Evolutionary conservation across 805 yeast genomes (phyloP).

Genomic region (Wickerhamomyces bisporus): DNA sequence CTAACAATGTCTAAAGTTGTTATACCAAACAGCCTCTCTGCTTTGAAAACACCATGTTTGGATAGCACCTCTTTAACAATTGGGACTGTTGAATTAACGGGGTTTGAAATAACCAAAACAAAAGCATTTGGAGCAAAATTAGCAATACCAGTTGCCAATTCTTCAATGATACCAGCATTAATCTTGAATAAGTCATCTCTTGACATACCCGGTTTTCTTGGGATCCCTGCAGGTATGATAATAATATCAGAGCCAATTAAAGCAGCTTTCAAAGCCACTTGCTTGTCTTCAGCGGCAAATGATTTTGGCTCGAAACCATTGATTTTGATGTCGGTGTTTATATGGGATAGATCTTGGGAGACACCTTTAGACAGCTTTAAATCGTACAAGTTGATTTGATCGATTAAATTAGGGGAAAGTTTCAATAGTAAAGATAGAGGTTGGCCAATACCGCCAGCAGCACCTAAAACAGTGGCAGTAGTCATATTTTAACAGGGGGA

Average conservation of each 20-base stretch:
- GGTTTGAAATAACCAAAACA: slow-evolving; percentile 82
- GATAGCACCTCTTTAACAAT: slow-evolving; percentile 77
- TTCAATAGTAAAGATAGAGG: slow-evolving; percentile 80
- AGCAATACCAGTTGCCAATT: slow-evolving; percentile 72
- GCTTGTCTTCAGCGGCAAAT: slow-evolving; percentile 49
- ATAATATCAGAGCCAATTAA: slow-evolving; percentile 42
- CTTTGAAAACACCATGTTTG: slow-evolving; percentile 61
- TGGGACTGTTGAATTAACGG: slow-evolving; percentile 91
- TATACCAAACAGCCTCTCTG: slow-evolving; percentile 77
- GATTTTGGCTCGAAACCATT: slow-evolving; percentile 52
- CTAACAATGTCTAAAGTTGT: slow-evolving; percentile 86
- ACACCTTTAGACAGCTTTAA: slow-evolving; percentile 84
- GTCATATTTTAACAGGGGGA: slow-evolving; percentile 14
- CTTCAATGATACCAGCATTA: slow-evolving; percentile 75
- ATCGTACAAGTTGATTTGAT: slow-evolving; percentile 74
- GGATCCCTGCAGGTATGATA: slow-evolving; percentile 77
- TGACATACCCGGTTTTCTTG: slow-evolving; percentile 94
- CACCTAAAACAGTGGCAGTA: slow-evolving; percentile 84
- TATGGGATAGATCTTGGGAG: slow-evolving; percentile 83
- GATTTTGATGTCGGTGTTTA: slow-evolving; percentile 61
- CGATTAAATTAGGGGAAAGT: slow-evolving; percentile 50
- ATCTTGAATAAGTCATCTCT: slow-evolving; percentile 84
- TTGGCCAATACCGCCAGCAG: slow-evolving; percentile 95
- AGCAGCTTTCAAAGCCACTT: slow-evolving; percentile 30
- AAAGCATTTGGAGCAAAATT: slow-evolving; percentile 66